A percentile compares a stretch with the other conserved stretches of the same genome.
These are phyloP conservation scores for Lomentospora prolificans DNA, from an alignment of 2,329 filamentous ascomycete genomes.

Conservation along the genomic window DNA sequence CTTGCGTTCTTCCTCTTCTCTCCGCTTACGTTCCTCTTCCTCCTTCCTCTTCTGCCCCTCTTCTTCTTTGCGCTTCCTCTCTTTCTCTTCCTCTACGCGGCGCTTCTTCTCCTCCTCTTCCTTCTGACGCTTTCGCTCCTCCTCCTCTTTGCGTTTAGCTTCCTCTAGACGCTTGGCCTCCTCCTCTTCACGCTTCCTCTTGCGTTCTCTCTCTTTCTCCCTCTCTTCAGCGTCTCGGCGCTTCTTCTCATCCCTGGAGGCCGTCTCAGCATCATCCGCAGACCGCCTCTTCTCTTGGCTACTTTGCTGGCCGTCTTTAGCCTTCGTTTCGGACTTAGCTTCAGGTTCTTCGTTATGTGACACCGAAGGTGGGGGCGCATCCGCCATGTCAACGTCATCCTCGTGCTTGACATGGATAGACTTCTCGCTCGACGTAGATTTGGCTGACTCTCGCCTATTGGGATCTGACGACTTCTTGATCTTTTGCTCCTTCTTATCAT, in stretches of 20 bases:
- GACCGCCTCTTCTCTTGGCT: constrained; percentile 23
- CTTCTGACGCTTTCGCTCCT: constrained; percentile 14
- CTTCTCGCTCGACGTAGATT: constrained; percentile 32
- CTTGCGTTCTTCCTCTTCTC: constrained; percentile 25
- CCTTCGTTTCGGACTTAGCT: constrained; percentile 25
- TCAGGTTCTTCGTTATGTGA: constrained; percentile 11
- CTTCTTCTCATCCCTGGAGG: constrained; percentile 27
- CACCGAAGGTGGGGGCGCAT: constrained; percentile 19
- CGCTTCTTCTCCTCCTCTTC: constrained; percentile 14
- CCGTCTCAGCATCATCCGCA: constrained; percentile 25
- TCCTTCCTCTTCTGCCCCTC: constrained; percentile 11
- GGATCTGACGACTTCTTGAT: constrained; percentile 25
- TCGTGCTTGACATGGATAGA: constrained; percentile 48
- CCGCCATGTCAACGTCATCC: constrained; percentile 48
- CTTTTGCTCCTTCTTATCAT: constrained; percentile 26
- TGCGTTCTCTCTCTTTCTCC: constrained; percentile 20
- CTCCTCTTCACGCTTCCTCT: constrained; percentile 19
- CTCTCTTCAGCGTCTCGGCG: constrained; percentile 21
- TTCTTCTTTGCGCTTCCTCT: constrained; percentile 23
- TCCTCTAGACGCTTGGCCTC: constrained; percentile 14
- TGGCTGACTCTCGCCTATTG: constrained; percentile 31
- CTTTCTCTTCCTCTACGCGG: constrained; percentile 23
- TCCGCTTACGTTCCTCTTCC: constrained; percentile 15
- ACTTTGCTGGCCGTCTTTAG: constrained; percentile 19
- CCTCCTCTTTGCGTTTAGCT: constrained; percentile 16